These are phyloP conservation scores for Spiromastix sp. DNA, from an alignment of 2,329 filamentous ascomycete species.

Conservation along the genomic window DNA sequence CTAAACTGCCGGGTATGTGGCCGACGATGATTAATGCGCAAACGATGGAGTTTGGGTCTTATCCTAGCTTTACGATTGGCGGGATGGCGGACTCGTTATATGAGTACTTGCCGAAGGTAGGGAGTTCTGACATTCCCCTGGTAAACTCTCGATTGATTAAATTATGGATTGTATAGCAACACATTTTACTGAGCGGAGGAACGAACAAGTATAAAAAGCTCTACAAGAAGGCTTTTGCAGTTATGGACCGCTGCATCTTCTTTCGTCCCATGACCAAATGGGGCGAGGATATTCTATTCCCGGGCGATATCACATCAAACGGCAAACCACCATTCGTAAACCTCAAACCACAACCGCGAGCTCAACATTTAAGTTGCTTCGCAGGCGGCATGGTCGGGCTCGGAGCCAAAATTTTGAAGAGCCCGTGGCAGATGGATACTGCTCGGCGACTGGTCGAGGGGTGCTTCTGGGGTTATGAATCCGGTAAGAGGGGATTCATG, in stretches of 20 bases:
- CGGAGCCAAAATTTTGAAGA: slow-evolving; percentile 39
- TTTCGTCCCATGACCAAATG: slow-evolving; percentile 64
- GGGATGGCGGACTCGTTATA: slow-evolving; percentile 48
- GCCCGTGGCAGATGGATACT: slow-evolving; percentile 36
- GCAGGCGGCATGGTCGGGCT: slow-evolving; percentile 46
- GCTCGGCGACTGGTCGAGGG: slow-evolving; percentile 42
- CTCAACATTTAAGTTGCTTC: slow-evolving; percentile 44
- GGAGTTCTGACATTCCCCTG: slow-evolving; percentile 53
- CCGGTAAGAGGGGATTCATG: slow-evolving; percentile 41
- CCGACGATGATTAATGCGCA: slow-evolving; percentile 22
- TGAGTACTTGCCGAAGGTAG: slow-evolving; percentile 53
- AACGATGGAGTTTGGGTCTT: slow-evolving; percentile 12
- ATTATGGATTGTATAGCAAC: not conserved
- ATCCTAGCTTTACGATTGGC: slow-evolving; percentile 40
- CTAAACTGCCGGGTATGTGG: slow-evolving; percentile 28
- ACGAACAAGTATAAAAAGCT: slow-evolving; percentile 49
- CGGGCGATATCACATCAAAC: slow-evolving; percentile 45
- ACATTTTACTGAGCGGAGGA: not conserved
- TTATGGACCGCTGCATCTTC: slow-evolving; percentile 61
- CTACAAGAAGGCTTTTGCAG: slow-evolving; percentile 57
- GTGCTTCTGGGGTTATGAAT: slow-evolving; percentile 45
- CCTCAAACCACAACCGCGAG: slow-evolving; percentile 26
- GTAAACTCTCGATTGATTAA: not conserved
- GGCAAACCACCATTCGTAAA: slow-evolving; percentile 15
- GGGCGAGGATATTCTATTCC: slow-evolving; percentile 59